Conservation (phyloP, 1,139 yeast genomes). For the Protomyces inundatus region DNA sequence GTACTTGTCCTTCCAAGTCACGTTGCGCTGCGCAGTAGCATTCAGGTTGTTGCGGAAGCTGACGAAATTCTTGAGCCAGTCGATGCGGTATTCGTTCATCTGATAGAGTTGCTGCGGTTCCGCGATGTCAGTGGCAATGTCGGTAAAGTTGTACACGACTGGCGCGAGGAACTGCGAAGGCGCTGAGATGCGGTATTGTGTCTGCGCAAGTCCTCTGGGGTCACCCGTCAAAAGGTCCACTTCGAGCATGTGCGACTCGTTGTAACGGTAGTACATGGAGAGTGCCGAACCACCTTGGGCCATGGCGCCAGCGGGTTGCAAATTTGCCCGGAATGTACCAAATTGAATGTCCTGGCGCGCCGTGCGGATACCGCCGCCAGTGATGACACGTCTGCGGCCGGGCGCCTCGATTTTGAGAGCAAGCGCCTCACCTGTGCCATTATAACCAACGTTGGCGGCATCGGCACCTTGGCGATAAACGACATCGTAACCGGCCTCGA, state of each 20-base stretch:
- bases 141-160: constrained; percentile 1
- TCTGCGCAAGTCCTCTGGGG: not conserved
- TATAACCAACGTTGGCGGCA: constrained; percentile 1
- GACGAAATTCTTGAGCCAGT: constrained; percentile 5
- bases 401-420: constrained; percentile 10
- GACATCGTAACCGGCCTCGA: constrained; percentile 13
- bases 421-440: constrained; percentile 9
- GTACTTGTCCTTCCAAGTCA: not conserved
- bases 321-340: constrained; percentile 17
- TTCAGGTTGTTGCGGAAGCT: constrained; percentile 5
- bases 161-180: constrained; percentile 2
- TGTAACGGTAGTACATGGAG: constrained; percentile 21
- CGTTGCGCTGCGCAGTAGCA: not conserved
- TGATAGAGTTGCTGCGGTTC: not conserved
- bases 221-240: constrained; percentile 11
- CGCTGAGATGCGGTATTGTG: not conserved
- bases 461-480: constrained; percentile 12
- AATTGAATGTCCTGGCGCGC: constrained; percentile 23
- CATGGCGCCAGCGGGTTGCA: constrained; percentile 7
- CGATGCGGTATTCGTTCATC: constrained; percentile 17
- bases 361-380: constrained; percentile 22
- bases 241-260: constrained; percentile 9
- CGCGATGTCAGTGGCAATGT: not conserved
- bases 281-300: constrained; percentile 8
- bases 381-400: constrained; percentile 3